Evolutionary conservation across 2,329 filamentous ascomycete species (phyloP), one percentile per base, ranked within the genome.

Genomic region (Clonostachys sp.): DNA sequence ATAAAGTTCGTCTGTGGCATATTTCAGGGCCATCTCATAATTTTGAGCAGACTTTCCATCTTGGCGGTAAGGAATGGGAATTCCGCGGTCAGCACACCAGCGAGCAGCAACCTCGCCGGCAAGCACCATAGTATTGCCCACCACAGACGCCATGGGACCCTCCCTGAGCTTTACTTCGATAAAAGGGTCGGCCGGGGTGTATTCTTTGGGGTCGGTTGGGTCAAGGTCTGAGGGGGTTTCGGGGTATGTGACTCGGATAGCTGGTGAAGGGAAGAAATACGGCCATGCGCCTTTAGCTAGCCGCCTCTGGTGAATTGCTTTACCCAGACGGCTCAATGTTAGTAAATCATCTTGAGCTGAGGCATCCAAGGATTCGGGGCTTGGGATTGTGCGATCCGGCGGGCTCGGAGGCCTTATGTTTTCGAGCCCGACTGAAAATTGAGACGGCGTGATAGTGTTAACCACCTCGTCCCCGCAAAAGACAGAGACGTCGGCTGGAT

Each of bases 91-190:
- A 42, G 70, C 58, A 56, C 81, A 84, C 80, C 81, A 87, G 33
- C 67, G 68, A 17, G 81, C 83, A 36, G 78, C 81, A 24, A 84
- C 66, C 55, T 84, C 74, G 46, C 80, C 81, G 12, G 81, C 83
- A 5, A 85, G 68, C 36, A 79, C 70, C 84, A 87, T 87, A 38
- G 63, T 59, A 42, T 62, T 67, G 44, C 62, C 54, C 12, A 72
- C 68, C 5, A 70, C 54, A 1, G 63, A 62, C 41, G 60, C 62
- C 30, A 58, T 61, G 6, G 51, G 61, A 9, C 61, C 66, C 3
- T 53, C 42, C 16, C 62, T 60, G 34, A 59, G 59, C 30, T 51
- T 51, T 17, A 70, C 61, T 16, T 62, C 62, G 53, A 83, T 81
- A 47, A 72, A 71, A 1, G 79, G 78, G 49, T 82, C 76, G 5